Conservation (phyloP, 2,329 filamentous ascomycete species). For the Aspergillus novoparasiticus region DNA sequence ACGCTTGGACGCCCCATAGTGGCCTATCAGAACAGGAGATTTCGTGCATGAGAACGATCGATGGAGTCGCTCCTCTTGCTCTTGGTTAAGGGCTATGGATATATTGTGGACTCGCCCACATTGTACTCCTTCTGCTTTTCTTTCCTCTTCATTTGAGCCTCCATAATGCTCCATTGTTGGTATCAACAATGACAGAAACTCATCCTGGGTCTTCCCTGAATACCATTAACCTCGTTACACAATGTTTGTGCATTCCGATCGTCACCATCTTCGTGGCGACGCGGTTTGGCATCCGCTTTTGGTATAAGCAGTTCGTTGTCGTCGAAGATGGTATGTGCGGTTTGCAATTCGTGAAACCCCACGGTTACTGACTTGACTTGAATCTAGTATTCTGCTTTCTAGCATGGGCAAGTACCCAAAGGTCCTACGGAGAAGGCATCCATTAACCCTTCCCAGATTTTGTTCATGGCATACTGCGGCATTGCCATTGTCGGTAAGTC, state of each 20-base stretch:
- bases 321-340: constrained; percentile 39
- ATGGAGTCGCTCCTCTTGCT: neutral
- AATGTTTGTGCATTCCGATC: constrained; percentile 40
- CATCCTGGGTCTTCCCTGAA: constrained; percentile 31
- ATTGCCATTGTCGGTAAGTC: constrained; percentile 31
- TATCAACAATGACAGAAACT: constrained; percentile 22
- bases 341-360: no score
- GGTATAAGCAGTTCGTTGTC: constrained; percentile 33
- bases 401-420: constrained; percentile 24
- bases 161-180: constrained; percentile 9
- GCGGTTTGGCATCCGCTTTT: constrained; percentile 34
- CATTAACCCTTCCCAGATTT: constrained; percentile 15
- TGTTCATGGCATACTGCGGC: constrained; percentile 40
- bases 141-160: neutral
- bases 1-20: neutral
- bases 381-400: constrained; percentile 15
- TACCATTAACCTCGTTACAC: constrained; percentile 38
- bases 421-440: neutral
- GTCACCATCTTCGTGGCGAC: constrained; percentile 33
- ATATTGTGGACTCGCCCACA: constrained; percentile 2
- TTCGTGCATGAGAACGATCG: neutral
- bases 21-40: neutral
- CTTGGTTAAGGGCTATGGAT: neutral
- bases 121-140: neutral
- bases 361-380: constrained; percentile 20